A percentile compares a stretch with the other conserved stretches of the same genome.
Evolutionary conservation across 1,284 basidiomycete species (phyloP).

Genomic region (Boletus semigastroideus): DNA sequence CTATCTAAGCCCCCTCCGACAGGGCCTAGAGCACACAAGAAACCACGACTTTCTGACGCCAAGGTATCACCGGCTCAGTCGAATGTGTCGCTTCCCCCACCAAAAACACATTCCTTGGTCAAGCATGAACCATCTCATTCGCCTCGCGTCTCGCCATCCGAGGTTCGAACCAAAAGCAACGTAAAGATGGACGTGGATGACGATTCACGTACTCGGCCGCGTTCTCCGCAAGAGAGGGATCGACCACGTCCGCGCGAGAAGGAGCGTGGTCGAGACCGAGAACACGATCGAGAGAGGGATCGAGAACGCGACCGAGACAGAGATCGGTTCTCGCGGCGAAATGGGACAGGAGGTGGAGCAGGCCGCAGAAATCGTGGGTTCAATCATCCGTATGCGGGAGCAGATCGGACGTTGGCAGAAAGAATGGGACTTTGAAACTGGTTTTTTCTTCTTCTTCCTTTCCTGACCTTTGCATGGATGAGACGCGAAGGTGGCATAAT

Average conservation of each 20-base stretch:
- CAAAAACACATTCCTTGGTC: constrained; percentile 25
- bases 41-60: constrained; percentile 62
- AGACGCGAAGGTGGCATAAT: constrained; percentile 30
- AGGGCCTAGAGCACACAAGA: constrained; percentile 75
- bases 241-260: constrained; percentile 40
- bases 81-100: constrained; percentile 33
- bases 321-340: constrained; percentile 37
- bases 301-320: constrained; percentile 36
- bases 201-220: constrained; percentile 40
- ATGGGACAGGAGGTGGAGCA: constrained; percentile 30
- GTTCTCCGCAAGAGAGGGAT: constrained; percentile 40
- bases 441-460: constrained; percentile 12
- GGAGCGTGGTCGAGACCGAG: constrained; percentile 34
- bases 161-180: constrained; percentile 35
- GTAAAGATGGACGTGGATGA: constrained; percentile 63
- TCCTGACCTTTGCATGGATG: constrained; percentile 20
- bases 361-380: constrained; percentile 32
- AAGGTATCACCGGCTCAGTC: constrained; percentile 44
- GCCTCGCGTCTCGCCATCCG: constrained; percentile 39
- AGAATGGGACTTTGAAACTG: constrained; percentile 63
- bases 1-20: constrained; percentile 63
- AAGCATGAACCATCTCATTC: constrained; percentile 34
- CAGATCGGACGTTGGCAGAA: constrained; percentile 78
- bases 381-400: constrained; percentile 35
- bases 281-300: constrained; percentile 35